phyloP scores from a whole-genome alignment of 345 rosid genomes.

The Cardiospermum halicacabum region DNA sequence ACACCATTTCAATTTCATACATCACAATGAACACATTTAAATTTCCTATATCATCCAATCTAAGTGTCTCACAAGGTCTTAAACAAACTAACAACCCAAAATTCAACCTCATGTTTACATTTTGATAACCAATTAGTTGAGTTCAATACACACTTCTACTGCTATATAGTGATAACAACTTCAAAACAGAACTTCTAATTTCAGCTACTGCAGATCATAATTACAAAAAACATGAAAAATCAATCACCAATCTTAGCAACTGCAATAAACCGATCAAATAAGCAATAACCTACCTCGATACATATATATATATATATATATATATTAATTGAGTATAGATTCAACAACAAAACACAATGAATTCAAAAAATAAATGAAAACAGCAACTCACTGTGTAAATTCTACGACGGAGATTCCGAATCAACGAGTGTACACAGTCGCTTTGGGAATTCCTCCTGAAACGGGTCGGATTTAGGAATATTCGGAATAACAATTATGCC shows the following conservation, averaged over 20 bases:
- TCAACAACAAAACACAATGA: too few relatives aligned
- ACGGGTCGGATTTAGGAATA: neutral
- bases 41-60: neutral
- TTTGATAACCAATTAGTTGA: neutral
- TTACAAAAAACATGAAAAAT: too few relatives aligned
- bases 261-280: neutral
- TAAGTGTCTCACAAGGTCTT: neutral
- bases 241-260: too few relatives aligned
- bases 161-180: too few relatives aligned
- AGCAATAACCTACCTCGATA: neutral
- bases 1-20: neutral
- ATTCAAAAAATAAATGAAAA: neutral
- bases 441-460: too few relatives aligned
- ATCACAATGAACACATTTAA: neutral
- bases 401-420: neutral
- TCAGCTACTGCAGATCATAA: too few relatives aligned
- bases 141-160: too few relatives aligned
- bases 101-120: neutral
- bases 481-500: too few relatives aligned
- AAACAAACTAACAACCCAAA: neutral
- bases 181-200: too few relatives aligned
- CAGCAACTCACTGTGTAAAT: neutral
- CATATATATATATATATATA: too few relatives aligned
- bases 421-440: neutral
- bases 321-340: too few relatives aligned